Evolutionary conservation across 116 monocot genomes (phyloP).

Genomic region (Papilionanthe hybrid): DNA sequence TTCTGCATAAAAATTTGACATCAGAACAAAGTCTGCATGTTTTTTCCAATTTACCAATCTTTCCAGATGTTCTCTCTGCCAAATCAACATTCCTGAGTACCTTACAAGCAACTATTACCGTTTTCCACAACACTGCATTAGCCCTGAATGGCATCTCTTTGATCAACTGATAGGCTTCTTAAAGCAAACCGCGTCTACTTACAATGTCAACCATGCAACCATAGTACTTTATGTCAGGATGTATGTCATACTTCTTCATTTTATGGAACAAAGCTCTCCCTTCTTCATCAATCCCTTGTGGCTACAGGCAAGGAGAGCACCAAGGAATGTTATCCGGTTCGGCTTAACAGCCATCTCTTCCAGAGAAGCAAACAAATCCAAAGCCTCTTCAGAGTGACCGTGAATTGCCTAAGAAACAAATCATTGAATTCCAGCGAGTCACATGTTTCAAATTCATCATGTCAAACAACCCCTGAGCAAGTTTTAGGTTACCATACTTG

Average conservation of each 20-base stretch:
- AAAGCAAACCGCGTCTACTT: constrained; percentile 41
- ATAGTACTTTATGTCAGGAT: constrained; percentile 64
- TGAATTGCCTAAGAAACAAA: constrained; percentile 56
- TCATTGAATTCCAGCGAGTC: constrained; percentile 79
- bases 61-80: constrained; percentile 46
- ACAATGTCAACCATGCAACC: constrained; percentile 80
- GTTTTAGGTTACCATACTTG: constrained; percentile 52
- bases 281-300: constrained; percentile 58
- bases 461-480: constrained; percentile 50
- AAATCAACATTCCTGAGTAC: constrained; percentile 41
- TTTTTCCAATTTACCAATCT: constrained; percentile 28
- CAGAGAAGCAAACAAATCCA: constrained; percentile 51
- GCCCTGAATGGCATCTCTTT: constrained; percentile 43
- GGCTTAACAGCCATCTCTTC: constrained; percentile 40
- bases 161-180: constrained; percentile 51
- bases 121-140: constrained; percentile 53
- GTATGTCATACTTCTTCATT: constrained; percentile 44
- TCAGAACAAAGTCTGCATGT: constrained; percentile 24
- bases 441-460: no score
- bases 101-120: constrained; percentile 49
- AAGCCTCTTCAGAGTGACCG: constrained; percentile 41
- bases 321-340: constrained; percentile 56
- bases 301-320: no score
- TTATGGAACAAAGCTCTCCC: constrained; percentile 36
- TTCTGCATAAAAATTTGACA: constrained; percentile 60